Percentiles rank a stretch among this genome's conserved stretches.
Conservation (phyloP, 371 early-diverging fungal genomes). For the Apophysomyces elegans region DNA sequence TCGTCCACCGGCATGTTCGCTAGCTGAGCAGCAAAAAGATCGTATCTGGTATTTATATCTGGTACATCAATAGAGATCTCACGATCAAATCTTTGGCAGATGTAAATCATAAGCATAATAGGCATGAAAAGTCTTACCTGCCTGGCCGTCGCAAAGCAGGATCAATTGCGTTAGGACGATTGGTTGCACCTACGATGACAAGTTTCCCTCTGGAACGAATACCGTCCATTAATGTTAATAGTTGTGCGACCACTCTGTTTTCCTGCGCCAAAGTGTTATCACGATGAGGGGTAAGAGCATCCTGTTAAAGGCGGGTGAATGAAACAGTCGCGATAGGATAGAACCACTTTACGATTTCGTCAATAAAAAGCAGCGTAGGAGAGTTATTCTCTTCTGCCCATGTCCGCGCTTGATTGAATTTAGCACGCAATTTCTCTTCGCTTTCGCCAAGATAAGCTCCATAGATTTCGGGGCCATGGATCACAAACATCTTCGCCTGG, state of each 20-base stretch:
- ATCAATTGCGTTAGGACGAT: constrained; percentile 98
- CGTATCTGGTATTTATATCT: constrained; percentile 56
- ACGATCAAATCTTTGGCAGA: constrained; percentile 81
- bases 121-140: constrained; percentile 53
- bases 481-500: constrained; percentile 63
- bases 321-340: not conserved
- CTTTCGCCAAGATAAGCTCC: constrained; percentile 95
- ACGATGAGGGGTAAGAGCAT: constrained; percentile 92
- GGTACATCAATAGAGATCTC: constrained; percentile 91
- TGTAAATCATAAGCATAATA: not conserved
- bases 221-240: constrained; percentile 99
- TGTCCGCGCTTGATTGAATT: constrained; percentile 81
- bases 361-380: constrained; percentile 95
- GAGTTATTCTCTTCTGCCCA: constrained; percentile 38
- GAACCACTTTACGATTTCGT: constrained; percentile 84
- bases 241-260: constrained; percentile 94
- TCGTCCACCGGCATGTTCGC: constrained; percentile 57
- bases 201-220: constrained; percentile 65
- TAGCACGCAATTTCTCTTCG: constrained; percentile 83
- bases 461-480: constrained; percentile 91
- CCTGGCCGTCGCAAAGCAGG: constrained; percentile 98
- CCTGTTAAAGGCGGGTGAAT: constrained; percentile 50
- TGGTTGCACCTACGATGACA: constrained; percentile 97
- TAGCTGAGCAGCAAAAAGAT: constrained; percentile 66
- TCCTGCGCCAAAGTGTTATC: constrained; percentile 79